Base-by-base conservation (phyloP, 2,329 filamentous ascomycete species). In the Exophiala alcalophila region DNA sequence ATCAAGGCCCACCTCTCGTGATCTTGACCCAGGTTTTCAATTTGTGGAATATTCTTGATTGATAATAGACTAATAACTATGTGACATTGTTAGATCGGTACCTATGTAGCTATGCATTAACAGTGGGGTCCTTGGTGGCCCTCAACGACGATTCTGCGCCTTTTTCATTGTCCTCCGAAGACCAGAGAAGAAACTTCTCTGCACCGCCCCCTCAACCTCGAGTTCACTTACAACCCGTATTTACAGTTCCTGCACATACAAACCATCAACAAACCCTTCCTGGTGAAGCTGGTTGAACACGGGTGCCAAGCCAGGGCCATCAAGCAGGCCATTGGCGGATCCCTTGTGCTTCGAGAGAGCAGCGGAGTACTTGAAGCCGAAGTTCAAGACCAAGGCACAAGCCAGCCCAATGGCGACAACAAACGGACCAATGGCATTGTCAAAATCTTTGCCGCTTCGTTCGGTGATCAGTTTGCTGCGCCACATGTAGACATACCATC, bases 391-490 rank as follows among this genome's bases (percentile, higher is more conserved):
- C 60, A 98, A 66, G 5, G 90, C 89, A 35, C 83, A 59, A 50
- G 86, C 83, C 61, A 98, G 64, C 3, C 89, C 86, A 25, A 84
- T 66, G 59, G 86, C 92, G 29, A 97, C 83, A 6, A 94, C 74
- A 41, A 96, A 67, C 1, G 92, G 92, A 0, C 92, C 92, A 47
- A 87, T 66, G 59, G 91, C 71, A 57, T 89, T 92, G 64, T 98
- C 91, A 65, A 98, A 94, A 57, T 97, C 90, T 64, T 84, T 91
- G 7, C 88, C 89, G 59, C 88, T 95, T 52, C 92, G 74, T 63
- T 87, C 80, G 26, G 84, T 65, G 60, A 98, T 98, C 74, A 97
- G 81, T 40, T 71, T 76, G 46, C 83, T 77, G 23, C 92, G 76
- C 60, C 76, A 78, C 59, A 83, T 80, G 60, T 94, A 84, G 71